Base-by-base conservation (phyloP, 2,329 filamentous ascomycete species). In the Dactylonectria estremocensis region DNA sequence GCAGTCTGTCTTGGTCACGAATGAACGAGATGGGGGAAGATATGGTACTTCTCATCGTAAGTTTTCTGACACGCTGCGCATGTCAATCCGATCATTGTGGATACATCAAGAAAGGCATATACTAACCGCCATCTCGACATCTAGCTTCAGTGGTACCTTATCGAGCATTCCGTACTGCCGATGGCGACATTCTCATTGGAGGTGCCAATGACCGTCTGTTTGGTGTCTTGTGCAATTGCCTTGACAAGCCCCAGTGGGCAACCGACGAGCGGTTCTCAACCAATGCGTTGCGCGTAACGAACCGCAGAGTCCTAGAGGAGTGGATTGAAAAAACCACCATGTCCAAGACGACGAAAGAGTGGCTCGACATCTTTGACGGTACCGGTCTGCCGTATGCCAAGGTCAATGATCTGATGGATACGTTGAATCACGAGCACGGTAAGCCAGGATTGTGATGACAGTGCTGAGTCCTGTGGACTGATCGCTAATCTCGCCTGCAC, bases 91-190 rank as follows among this genome's bases (percentile, higher is more conserved):
- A 16, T 1, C 3, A 1, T 40, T 40, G 10, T 11, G 35, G 3
- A 6, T 16, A n/a, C 1, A 2, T 0, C 0, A 28, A 4, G 24
- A 28, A 28, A 7, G 7, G 4, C 24, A 28, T 28, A 4, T 28
- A 28, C 24, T 28, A 28, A 28, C 7, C 7, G 7, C 7, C 4
- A 28, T 28, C 7, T 5, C 24, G 24, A 7, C 4, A 28, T 28
- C 24, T 0, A 95, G 93, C 95, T n/a, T 97, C 94, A 0, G 98
- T 98, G 77, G 95, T 98, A 0, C 96, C 95, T 0, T 99, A 99
- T 79, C 90, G 92, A 74, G 93, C 94, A 1, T 99, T 93, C 80
- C 87, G 89, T 71, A 93, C 91, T 1, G 87, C 86, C 55, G 90
- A 93, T 69, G 89, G 90, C 7, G 88, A 90, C 64, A 85, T 93